phyloP scores from a whole-genome alignment of 176 grass and related monocot species.

The Avena sativa region DNA sequence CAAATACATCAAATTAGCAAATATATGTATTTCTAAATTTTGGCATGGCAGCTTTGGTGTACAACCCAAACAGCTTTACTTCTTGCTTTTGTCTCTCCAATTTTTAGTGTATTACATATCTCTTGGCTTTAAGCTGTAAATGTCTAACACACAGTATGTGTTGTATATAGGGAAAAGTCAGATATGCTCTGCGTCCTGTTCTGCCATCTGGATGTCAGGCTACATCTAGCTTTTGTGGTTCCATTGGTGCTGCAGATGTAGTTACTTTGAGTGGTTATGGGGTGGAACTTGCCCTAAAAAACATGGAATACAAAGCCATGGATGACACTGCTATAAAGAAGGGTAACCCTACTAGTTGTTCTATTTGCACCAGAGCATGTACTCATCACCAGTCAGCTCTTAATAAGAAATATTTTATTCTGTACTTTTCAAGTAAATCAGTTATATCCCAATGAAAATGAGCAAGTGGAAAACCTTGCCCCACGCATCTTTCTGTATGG shows the following conservation, averaged over 20 bases:
- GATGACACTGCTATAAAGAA: slow-evolving; percentile 94
- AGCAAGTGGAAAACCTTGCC: neutral
- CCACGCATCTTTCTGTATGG: neutral
- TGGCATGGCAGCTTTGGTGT: neutral
- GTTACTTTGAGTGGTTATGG: slow-evolving; percentile 97
- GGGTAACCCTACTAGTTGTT: slow-evolving; percentile 54
- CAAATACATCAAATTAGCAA: slow-evolving; percentile 14
- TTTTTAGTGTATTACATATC: slow-evolving; percentile 1
- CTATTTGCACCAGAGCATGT: slow-evolving; percentile 26
- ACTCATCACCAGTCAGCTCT: slow-evolving; percentile 8
- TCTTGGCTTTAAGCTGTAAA: slow-evolving; percentile 18
- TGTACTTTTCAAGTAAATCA: slow-evolving; percentile 31
- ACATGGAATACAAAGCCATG: slow-evolving; percentile 99
- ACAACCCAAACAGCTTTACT: slow-evolving; percentile 2
- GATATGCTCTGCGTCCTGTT: slow-evolving; percentile 80
- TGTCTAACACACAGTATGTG: slow-evolving; percentile 40
- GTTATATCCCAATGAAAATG: neutral
- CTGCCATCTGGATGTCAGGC: slow-evolving; percentile 82
- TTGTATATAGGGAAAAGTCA: slow-evolving; percentile 80
- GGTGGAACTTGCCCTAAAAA: slow-evolving; percentile 98
- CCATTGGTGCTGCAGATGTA: slow-evolving; percentile 82
- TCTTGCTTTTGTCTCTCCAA: slow-evolving; percentile 34
- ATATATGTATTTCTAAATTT: slow-evolving; percentile 9
- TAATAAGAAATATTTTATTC: neutral
- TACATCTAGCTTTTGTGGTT: slow-evolving; percentile 78